Base-by-base conservation (phyloP, 2,329 filamentous ascomycete genomes). In the Arthroderma uncinatum region DNA sequence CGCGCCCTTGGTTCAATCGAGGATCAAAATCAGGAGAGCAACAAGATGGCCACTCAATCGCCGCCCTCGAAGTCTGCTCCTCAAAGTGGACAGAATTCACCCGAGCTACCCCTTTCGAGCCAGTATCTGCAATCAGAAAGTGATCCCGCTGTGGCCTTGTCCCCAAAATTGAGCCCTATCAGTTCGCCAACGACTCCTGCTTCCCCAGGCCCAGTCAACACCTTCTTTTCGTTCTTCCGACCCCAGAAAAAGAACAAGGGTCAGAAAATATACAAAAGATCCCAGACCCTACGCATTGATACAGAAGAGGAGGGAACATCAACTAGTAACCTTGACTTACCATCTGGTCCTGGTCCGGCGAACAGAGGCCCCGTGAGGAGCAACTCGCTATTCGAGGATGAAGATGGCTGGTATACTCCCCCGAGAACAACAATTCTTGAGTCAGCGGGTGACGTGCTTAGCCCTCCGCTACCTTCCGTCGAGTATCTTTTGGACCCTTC, bases 391-490 rank as follows among this genome's bases (percentile, higher is more conserved):
- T 67, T 77, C 37, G 53, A 55, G 16, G 73, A 78, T 50, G 75
- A 79, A 40, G 71, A 74, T 48, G 69, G 68, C 36, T 70, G 86
- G 56, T 77, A 81, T 55, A 85, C 89, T 6, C 93, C 93, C 2
- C 93, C 93, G 0, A 86, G 83, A 64, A 97, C 93, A 0, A 94
- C 89, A 0, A 87, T 98, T 61, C 95, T 98, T 59, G 93, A 98
- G 73, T 91, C 92, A 3, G 93, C 93, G 0, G 89, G 90, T 9
- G 92, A 98, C 70, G 75, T 98, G 2, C 80, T 98, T 40, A 94
- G 92, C 68, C 93, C 93, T 4, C 92, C 90, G 52, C 74, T 97
- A 34, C 92, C 93, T 14, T 81, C 87, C 0, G 77, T 82, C 2
- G 85, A 90, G 47, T 98, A 89, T 70, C 77, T 98, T 37, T 81